phyloP scores from a whole-genome alignment of 1,139 yeast genomes.

The Candida tropicalis region DNA sequence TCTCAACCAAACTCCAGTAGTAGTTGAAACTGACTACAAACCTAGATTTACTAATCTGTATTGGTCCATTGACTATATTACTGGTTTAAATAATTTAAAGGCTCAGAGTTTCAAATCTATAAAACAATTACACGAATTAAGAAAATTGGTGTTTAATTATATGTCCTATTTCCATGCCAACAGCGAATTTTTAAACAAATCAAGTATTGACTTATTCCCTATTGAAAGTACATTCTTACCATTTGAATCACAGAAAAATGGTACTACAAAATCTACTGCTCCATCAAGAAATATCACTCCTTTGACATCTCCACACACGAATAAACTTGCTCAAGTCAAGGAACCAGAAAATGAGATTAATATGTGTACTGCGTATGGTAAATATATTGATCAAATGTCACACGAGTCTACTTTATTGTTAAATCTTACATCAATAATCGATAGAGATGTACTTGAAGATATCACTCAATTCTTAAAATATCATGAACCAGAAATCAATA shows the following conservation, averaged over 20 bases:
- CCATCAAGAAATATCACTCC: slow-evolving; percentile 4
- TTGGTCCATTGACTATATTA: slow-evolving; percentile 48
- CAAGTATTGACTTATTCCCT: slow-evolving; percentile 28
- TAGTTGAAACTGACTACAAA: neutral
- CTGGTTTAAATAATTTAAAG: slow-evolving; percentile 37
- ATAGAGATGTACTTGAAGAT: slow-evolving; percentile 37
- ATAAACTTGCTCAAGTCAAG: neutral
- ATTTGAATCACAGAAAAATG: neutral
- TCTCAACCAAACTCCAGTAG: neutral
- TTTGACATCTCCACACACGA: slow-evolving; percentile 1
- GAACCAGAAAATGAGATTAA: slow-evolving; percentile 12
- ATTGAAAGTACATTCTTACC: slow-evolving; percentile 27
- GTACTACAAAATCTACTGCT: neutral
- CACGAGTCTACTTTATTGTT: slow-evolving; percentile 29
- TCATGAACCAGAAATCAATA: slow-evolving; percentile 39
- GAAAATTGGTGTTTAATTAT: slow-evolving; percentile 41
- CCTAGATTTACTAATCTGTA: slow-evolving; percentile 33
- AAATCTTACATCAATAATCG: slow-evolving; percentile 38
- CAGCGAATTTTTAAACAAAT: slow-evolving; percentile 35
- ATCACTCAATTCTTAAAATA: slow-evolving; percentile 38
- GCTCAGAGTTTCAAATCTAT: slow-evolving; percentile 37
- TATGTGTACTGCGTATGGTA: slow-evolving; percentile 16
- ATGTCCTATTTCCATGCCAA: slow-evolving; percentile 42
- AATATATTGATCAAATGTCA: slow-evolving; percentile 20
- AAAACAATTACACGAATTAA: slow-evolving; percentile 44